A percentile compares a stretch with the other conserved stretches of the same genome.
phyloP scores from a whole-genome alignment of 352 stramenopile genomes.

The Globisporangium barbulae region DNA sequence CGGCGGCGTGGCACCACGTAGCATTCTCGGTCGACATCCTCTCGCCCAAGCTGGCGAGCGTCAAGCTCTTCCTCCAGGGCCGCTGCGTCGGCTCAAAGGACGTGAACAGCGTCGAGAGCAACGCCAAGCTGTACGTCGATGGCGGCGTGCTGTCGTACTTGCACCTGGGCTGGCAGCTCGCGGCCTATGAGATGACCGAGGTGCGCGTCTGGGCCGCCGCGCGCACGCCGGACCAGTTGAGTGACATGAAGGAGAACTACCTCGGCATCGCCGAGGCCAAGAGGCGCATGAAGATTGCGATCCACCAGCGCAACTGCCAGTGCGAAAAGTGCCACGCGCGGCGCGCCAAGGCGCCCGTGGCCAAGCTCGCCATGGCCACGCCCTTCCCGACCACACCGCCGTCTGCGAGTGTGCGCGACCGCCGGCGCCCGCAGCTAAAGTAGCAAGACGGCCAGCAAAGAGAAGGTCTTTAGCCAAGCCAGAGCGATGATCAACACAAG shows the following conservation, averaged over 20 bases:
- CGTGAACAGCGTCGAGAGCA: conserved; percentile 32
- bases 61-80: conserved; percentile 65
- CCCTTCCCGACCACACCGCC: conserved; percentile 48
- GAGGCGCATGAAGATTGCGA: conserved; percentile 80
- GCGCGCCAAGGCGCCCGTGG: conserved; percentile 37
- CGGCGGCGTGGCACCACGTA: conserved; percentile 58
- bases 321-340: conserved; percentile 73
- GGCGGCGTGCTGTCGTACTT: conserved; percentile 30
- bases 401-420: conserved; percentile 28
- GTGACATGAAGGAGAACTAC: conserved; percentile 88
- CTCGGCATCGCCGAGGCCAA: conserved; percentile 79
- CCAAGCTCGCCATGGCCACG: conserved; percentile 27
- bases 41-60: conserved; percentile 37
- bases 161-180: conserved; percentile 41
- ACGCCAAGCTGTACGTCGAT: conserved; percentile 17
- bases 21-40: conserved; percentile 66
- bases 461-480: too few relatives aligned
- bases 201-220: conserved; percentile 74
- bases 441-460: not conserved
- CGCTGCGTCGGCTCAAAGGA: conserved; percentile 51
- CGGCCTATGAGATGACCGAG: conserved; percentile 69
- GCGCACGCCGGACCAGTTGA: conserved; percentile 66
- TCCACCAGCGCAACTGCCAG: conserved; percentile 79
- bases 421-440: conserved; percentile 33
- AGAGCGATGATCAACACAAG: not conserved